A percentile compares a stretch with the other conserved stretches of the same genome.
These are phyloP conservation scores for Cruciata laevipes DNA, from an alignment of 257 asterid species.

Conservation along the genomic window DNA sequence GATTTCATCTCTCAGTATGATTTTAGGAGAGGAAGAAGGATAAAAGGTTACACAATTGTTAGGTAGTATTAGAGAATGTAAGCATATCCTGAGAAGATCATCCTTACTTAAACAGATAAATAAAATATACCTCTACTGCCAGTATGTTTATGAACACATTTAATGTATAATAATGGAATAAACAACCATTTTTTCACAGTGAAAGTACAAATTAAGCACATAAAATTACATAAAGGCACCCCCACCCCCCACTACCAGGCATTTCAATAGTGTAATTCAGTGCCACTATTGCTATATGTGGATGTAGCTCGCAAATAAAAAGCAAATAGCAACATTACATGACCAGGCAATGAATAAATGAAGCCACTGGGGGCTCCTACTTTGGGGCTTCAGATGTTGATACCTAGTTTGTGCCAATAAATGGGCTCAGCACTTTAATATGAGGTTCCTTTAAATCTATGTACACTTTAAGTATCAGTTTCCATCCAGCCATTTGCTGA, in stretches of 20 bases:
- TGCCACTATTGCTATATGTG: constrained; percentile 2
- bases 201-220: not conserved
- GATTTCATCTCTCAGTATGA: not conserved
- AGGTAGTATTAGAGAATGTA: not conserved
- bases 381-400: constrained; percentile 1
- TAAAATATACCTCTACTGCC: not conserved
- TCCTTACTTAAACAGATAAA: not conserved
- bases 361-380: constrained; percentile 2
- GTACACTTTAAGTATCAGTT: constrained; percentile 13
- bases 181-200: not conserved
- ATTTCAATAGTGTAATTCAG: not conserved
- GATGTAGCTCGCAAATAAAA: not conserved
- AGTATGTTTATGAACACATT: not conserved
- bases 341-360: constrained; percentile 5
- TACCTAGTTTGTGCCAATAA: constrained; percentile 8
- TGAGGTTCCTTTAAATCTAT: not conserved
- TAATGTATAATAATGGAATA: not conserved
- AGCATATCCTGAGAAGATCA: not conserved
- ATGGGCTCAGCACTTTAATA: constrained; percentile 1
- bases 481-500: constrained; percentile 12
- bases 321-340: not conserved
- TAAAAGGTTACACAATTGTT: not conserved
- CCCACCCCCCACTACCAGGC: not conserved
- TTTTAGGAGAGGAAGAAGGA: not conserved
- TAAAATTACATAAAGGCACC: not conserved